Conservation (phyloP, 345 rosid species). For the Salix viminalis region DNA sequence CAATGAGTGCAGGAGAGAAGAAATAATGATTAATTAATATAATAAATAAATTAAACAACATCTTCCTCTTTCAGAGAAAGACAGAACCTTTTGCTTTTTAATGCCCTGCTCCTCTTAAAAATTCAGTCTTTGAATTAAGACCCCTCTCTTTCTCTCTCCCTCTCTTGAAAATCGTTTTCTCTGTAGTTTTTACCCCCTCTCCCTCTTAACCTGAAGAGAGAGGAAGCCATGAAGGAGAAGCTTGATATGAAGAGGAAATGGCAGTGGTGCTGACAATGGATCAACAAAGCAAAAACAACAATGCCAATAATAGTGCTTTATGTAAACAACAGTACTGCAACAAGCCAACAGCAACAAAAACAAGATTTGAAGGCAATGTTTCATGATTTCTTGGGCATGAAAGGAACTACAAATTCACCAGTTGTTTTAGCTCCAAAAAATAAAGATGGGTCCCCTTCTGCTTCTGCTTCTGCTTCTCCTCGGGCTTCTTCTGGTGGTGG, state of each 20-base stretch:
- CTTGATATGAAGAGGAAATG: constrained; percentile 37
- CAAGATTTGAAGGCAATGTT: constrained; percentile 50
- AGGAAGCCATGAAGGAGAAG: constrained; percentile 22
- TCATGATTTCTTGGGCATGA: constrained; percentile 84
- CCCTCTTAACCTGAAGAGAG: constrained; percentile 14
- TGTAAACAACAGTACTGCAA: neutral
- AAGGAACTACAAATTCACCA: constrained; percentile 36
- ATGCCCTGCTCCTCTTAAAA: constrained; percentile 26
- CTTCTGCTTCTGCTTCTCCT: constrained; percentile 46
- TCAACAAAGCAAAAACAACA: constrained; percentile 30
- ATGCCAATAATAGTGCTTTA: constrained; percentile 12
- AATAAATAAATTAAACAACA: constrained; percentile 3
- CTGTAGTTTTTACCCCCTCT: constrained; percentile 11
- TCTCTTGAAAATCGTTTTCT: constrained; percentile 27
- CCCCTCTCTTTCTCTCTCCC: constrained; percentile 4
- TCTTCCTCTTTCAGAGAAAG: neutral
- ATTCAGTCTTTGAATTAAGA: neutral
- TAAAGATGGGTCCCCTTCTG: constrained; percentile 39
- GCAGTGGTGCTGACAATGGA: constrained; percentile 42
- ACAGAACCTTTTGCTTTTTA: constrained; percentile 50
- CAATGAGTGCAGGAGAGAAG: neutral
- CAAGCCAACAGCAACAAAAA: constrained; percentile 30
- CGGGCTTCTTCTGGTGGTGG: constrained; percentile 55
- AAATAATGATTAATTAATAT: neutral
- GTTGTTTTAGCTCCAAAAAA: constrained; percentile 31